Conservation (phyloP, 306 rosid genomes). For the barrel medic (Medicago truncatula) region DNA sequence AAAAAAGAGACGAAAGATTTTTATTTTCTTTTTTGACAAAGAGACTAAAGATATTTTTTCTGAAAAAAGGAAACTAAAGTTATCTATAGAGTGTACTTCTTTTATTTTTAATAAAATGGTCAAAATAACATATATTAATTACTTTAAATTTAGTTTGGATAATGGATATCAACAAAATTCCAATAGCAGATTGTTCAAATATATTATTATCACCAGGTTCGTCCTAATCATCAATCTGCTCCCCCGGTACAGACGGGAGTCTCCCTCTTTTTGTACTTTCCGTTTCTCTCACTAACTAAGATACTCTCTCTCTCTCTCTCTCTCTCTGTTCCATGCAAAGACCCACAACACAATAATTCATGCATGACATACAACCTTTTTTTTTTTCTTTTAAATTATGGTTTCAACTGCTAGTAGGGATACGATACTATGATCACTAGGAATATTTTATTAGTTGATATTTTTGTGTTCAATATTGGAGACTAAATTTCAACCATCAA, state of each 20-base stretch:
- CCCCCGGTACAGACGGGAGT: conserved; percentile 76
- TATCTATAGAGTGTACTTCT: too few species aligned
- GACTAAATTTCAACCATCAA: too few species aligned
- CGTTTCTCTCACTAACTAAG: conserved; percentile 32
- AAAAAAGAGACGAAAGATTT: too few species aligned
- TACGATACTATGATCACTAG: conserved; percentile 9
- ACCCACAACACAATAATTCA: conserved; percentile 56
- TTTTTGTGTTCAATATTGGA: too few species aligned
- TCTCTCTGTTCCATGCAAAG: conserved; percentile 38
- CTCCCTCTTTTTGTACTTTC: conserved; percentile 31
- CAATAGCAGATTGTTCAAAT: neutral
- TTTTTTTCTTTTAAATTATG: conserved; percentile 2
- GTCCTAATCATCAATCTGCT: conserved; percentile 72
- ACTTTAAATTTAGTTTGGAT: too few species aligned
- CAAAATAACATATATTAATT: too few species aligned
- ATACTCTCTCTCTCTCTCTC: conserved; percentile 34
- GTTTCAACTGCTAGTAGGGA: conserved; percentile 18
- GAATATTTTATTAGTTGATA: neutral
- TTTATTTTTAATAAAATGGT: too few species aligned
- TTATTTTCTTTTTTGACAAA: too few species aligned
- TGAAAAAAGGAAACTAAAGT: too few species aligned
- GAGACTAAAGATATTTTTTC: too few species aligned
- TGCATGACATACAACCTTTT: conserved; percentile 55
- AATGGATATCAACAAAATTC: too few species aligned
- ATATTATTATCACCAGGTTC: conserved; percentile 32